Evolutionary conservation across 352 stramenopile genomes (phyloP).

Genomic region (Phytophthora citricola): DNA sequence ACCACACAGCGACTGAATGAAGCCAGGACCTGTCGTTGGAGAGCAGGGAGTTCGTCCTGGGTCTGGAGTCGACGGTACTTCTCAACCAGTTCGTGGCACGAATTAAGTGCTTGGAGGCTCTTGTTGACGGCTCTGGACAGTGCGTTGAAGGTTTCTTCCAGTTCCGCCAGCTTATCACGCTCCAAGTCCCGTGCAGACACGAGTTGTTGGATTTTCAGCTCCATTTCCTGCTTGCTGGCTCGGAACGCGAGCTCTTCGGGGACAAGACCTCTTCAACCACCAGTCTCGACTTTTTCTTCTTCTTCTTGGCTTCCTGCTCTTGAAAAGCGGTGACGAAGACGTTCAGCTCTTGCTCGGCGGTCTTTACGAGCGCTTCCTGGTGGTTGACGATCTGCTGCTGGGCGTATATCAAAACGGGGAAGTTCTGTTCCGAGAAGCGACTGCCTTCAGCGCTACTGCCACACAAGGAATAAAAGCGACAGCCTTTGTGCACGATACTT

Average conservation of each 20-base stretch:
- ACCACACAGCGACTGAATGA: constrained; percentile 60
- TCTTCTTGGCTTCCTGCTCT: constrained; percentile 75
- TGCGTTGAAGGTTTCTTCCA: constrained; percentile 31
- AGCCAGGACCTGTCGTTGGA: constrained; percentile 47
- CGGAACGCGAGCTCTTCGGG: constrained; percentile 69
- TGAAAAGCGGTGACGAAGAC: constrained; percentile 56
- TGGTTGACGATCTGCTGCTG: constrained; percentile 63
- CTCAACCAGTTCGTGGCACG: constrained; percentile 52
- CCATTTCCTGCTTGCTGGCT: constrained; percentile 44
- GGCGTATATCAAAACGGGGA: constrained; percentile 65
- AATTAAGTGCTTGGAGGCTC: constrained; percentile 60
- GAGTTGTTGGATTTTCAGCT: constrained; percentile 44
- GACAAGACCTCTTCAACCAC: constrained; percentile 76
- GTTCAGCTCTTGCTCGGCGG: constrained; percentile 36
- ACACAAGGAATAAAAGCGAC: constrained; percentile 54
- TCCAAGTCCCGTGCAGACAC: constrained; percentile 28
- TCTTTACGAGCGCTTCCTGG: constrained; percentile 41
- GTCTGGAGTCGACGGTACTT: constrained; percentile 39
- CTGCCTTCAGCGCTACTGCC: constrained; percentile 34
- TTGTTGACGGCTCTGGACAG: constrained; percentile 68
- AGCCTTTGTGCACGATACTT: constrained; percentile 63
- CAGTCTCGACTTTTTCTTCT: constrained; percentile 85
- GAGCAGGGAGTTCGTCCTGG: constrained; percentile 8
- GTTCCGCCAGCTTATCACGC: constrained; percentile 31
- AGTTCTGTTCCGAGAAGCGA: constrained; percentile 68